A percentile compares a stretch with the other conserved stretches of the same genome.
These are phyloP conservation scores for Nymphaea thermarum DNA, from an alignment of 164 flowering plant species.

Conservation along the genomic window DNA sequence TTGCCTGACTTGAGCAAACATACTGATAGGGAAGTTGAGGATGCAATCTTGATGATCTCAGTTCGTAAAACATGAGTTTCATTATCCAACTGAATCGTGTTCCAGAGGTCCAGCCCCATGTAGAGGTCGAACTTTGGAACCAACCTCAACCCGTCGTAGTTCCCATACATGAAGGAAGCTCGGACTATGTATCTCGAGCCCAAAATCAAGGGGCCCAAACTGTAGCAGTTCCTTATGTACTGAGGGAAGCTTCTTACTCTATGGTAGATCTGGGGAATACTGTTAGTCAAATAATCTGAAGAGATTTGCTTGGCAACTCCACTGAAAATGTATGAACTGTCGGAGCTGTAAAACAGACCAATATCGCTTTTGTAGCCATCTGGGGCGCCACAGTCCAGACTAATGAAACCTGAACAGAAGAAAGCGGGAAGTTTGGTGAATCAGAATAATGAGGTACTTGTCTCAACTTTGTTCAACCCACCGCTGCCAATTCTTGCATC, in stretches of 20 bases:
- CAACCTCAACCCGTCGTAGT: slow-evolving; percentile 13
- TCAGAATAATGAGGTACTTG: too few species aligned
- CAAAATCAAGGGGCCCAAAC: neutral
- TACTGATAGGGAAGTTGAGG: slow-evolving; percentile 9
- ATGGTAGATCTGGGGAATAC: neutral
- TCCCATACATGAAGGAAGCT: slow-evolving; percentile 7
- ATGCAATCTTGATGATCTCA: slow-evolving; percentile 21
- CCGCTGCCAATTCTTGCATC: too few species aligned
- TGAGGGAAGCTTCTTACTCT: slow-evolving; percentile 1
- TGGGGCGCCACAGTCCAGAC: slow-evolving; percentile 2
- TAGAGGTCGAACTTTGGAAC: slow-evolving; percentile 28
- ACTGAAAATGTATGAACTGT: neutral
- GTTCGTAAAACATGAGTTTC: neutral
- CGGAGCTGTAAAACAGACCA: neutral
- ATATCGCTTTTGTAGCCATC: neutral
- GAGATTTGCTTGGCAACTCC: slow-evolving; percentile 1
- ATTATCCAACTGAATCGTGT: slow-evolving; percentile 7
- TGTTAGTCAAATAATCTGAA: too few species aligned
- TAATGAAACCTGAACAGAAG: neutral
- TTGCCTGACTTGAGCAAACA: slow-evolving; percentile 28
- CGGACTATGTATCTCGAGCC: neutral
- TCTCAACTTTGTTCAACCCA: too few species aligned
- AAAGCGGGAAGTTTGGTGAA: too few species aligned
- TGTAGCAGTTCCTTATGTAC: slow-evolving; percentile 2
- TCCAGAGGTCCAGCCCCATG: slow-evolving; percentile 26